These are phyloP conservation scores for Penicillium digitatum DNA, from an alignment of 2,329 filamentous ascomycete species.

Conservation along the genomic window DNA sequence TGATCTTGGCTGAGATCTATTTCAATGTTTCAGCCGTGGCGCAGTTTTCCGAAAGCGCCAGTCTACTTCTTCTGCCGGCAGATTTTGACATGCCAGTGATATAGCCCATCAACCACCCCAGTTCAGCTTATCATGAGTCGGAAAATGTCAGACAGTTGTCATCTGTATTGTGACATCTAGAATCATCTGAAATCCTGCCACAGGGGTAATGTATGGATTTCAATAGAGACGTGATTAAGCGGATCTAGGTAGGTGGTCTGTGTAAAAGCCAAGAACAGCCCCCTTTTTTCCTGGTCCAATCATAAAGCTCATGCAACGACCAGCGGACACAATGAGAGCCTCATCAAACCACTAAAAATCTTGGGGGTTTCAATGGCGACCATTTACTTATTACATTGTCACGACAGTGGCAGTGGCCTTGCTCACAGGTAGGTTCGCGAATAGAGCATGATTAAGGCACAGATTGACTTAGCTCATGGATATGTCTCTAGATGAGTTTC, in stretches of 20 bases:
- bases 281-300: background rate
- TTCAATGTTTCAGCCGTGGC: background rate
- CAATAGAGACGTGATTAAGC: background rate
- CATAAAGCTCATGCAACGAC: background rate
- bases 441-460: background rate
- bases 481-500: constrained; percentile 29
- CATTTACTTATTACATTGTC: constrained; percentile 23
- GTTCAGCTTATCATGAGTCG: background rate
- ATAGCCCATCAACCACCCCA: background rate
- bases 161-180: background rate
- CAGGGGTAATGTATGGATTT: background rate
- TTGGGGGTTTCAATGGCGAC: constrained; percentile 24
- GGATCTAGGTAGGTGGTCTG: too few relatives aligned
- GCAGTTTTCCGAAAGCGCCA: background rate
- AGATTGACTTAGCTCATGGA: constrained; percentile 14
- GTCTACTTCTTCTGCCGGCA: background rate
- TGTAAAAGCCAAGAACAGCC: background rate
- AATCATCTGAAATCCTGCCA: background rate
- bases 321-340: background rate
- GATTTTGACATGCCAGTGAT: background rate
- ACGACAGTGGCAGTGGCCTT: constrained; percentile 23
- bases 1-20: too few relatives aligned
- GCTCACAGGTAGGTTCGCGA: constrained; percentile 18
- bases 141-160: background rate
- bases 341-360: background rate